These are phyloP conservation scores for Aspergillus pseudoglaucus DNA, from an alignment of 2,329 filamentous ascomycete species.

Conservation along the genomic window DNA sequence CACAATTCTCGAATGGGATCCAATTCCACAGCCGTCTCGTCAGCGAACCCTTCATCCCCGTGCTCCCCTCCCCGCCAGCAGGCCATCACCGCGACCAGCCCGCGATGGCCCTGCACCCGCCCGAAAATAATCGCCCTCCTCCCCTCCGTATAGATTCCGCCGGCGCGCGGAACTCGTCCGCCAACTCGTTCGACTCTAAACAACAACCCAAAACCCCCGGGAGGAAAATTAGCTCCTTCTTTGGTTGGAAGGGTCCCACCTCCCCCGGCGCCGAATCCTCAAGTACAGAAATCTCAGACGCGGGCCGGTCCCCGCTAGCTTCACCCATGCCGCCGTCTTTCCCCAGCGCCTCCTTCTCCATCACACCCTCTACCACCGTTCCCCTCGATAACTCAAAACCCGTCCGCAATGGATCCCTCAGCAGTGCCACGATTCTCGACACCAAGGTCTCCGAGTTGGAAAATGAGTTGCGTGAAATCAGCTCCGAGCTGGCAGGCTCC, in stretches of 20 bases:
- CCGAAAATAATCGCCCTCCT: constrained; percentile 31
- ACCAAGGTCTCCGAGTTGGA: constrained; percentile 78
- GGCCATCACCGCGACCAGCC: constrained; percentile 26
- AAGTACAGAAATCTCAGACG: constrained; percentile 58
- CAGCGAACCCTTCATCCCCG: constrained; percentile 46
- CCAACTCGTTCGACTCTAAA: constrained; percentile 26
- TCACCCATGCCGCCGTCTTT: constrained; percentile 45
- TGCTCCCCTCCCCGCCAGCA: constrained; percentile 67
- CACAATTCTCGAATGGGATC: constrained; percentile 32
- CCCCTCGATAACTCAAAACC: constrained; percentile 48
- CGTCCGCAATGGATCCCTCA: constrained; percentile 34
- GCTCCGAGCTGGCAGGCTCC: constrained; percentile 81
- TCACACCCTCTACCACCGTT: constrained; percentile 35
- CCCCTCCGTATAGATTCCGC: constrained; percentile 40
- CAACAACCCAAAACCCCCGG: constrained; percentile 47
- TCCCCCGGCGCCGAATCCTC: constrained; percentile 53
- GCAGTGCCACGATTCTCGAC: constrained; percentile 39
- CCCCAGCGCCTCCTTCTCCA: constrained; percentile 24
- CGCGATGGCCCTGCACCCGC: constrained; percentile 41
- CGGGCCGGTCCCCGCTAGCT: constrained; percentile 52
- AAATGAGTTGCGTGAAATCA: constrained; percentile 88
- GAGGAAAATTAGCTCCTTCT: constrained; percentile 58
- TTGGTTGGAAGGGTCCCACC: constrained; percentile 56
- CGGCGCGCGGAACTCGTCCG: constrained; percentile 27
- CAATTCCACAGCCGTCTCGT: constrained; percentile 35